Evolutionary conservation across 1,284 basidiomycete species (phyloP).

Genomic region (Melampsora larici-populina): DNA sequence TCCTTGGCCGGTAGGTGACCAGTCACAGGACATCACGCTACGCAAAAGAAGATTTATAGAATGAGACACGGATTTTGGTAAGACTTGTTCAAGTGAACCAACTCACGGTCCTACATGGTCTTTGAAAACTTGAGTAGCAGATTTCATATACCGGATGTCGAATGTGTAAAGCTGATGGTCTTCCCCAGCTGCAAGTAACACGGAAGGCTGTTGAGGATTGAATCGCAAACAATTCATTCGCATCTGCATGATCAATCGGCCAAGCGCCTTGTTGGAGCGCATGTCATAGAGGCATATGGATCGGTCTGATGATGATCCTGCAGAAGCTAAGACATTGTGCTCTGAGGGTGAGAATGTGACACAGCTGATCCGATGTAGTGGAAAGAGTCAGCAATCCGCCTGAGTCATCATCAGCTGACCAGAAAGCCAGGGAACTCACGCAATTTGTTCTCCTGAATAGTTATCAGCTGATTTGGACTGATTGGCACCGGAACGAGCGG

Average conservation of each 20-base stretch:
- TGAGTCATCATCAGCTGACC: not conserved
- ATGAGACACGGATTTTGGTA: not conserved
- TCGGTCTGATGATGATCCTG: slow-evolving; percentile 74
- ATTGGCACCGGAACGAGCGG: slow-evolving; percentile 59
- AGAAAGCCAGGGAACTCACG: not conserved
- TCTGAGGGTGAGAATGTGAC: slow-evolving; percentile 93
- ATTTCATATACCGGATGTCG: slow-evolving; percentile 79
- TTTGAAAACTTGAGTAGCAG: slow-evolving; percentile 92
- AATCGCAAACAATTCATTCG: slow-evolving; percentile 78
- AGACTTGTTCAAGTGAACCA: not conserved
- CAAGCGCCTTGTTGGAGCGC: slow-evolving; percentile 88
- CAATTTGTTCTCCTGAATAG: slow-evolving; percentile 42
- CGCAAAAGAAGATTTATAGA: not conserved
- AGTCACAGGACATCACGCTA: slow-evolving; percentile 51
- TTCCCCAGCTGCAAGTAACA: slow-evolving; percentile 86
- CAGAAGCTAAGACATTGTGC: slow-evolving; percentile 83
- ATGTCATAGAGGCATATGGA: slow-evolving; percentile 96
- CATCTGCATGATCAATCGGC: slow-evolving; percentile 83
- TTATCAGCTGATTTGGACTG: slow-evolving; percentile 26
- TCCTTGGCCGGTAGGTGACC: slow-evolving; percentile 80
- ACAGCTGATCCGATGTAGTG: slow-evolving; percentile 74
- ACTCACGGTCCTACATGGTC: slow-evolving; percentile 79
- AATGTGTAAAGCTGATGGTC: slow-evolving; percentile 99
- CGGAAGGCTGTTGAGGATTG: slow-evolving; percentile 92
- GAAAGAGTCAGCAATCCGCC: too few relatives aligned